Percentiles rank a stretch among this genome's conserved stretches.
phyloP scores from a whole-genome alignment of 129 eudicot genomes.

The Logfia minima region DNA sequence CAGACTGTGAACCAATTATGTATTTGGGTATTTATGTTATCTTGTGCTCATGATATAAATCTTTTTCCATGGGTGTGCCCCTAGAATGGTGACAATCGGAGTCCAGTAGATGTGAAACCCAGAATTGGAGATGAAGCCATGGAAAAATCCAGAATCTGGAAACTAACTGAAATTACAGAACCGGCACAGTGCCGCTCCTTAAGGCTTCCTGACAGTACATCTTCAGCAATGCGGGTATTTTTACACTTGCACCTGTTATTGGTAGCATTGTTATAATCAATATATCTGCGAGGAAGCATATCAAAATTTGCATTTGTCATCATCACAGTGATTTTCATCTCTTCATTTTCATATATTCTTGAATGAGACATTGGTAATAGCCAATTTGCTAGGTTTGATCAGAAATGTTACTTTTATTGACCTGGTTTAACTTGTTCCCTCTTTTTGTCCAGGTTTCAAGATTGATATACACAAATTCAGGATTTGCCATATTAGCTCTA shows the following conservation, averaged over 20 bases:
- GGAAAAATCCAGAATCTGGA: constrained; percentile 71
- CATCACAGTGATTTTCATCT: not conserved
- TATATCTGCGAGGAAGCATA: not conserved
- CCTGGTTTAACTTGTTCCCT: not conserved
- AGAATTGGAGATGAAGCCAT: constrained; percentile 58
- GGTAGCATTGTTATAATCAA: not conserved
- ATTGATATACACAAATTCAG: constrained; percentile 74
- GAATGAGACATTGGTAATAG: not conserved
- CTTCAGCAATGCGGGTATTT: constrained; percentile 37
- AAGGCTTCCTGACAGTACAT: constrained; percentile 69
- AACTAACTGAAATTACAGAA: constrained; percentile 65
- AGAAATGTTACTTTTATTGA: not conserved
- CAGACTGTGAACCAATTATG: not conserved
- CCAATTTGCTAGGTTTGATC: not conserved
- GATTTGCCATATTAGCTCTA: constrained; percentile 67
- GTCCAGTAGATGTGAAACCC: constrained; percentile 59
- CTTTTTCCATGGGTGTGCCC: constrained; percentile 15
- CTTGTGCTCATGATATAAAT: constrained; percentile 14
- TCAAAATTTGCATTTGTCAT: constrained; percentile 10
- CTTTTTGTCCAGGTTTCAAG: constrained; percentile 55
- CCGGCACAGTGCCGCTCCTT: constrained; percentile 70
- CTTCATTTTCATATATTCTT: not conserved
- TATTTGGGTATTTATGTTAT: not conserved
- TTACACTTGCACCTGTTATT: not conserved
- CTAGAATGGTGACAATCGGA: constrained; percentile 72